Base-by-base conservation (phyloP, 148 eudicot species). In the Rhododendron molle region DNA sequence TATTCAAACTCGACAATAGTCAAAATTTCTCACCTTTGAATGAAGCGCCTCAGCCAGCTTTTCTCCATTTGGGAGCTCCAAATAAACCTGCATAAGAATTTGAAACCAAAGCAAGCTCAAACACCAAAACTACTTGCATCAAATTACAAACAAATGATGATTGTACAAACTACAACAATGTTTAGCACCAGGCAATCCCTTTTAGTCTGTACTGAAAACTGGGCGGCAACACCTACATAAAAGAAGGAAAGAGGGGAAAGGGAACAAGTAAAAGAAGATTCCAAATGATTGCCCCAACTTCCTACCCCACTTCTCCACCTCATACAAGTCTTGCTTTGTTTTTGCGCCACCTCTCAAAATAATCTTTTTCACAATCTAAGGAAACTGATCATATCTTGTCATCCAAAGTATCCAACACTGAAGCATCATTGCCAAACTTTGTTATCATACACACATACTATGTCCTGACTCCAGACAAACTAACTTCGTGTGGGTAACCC, bases 11-110 rank as follows among this genome's bases (percentile, higher is more conserved):
- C n/a, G 67, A 71, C 14, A 43, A 18, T 26, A 11, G 69, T n/a
- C 73, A 32, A 23, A 81, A 36, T 65, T 15, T 49, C 87, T 89
- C 84, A 96, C 99, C 96, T 92, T 97, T 36, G 94, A 87, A 46
- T 89, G 92, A 89, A 97, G 92, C 62, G 95, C 93, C 83, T 92
- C 92, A 3, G 98, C 99, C 78, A 95, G 83, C 46, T 72, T 67
- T 87, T 95, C 94, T 79, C 98, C 98, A 92, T 94, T 85, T 76
- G 98, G 89, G 18, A 93, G 77, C 91, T 97, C 99, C 94, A 97
- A 87, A 92, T 95, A 95, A 86, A 97, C 99, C 99, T 97, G 86
- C 85, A 87, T 77, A 80, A 76, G 38, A 76, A 86, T 10, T 82
- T 83, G 9, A 85, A 85, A 86, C 26, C 28, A 74, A 78, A 84